Evolutionary conservation across 2,329 filamentous ascomycete species (phyloP).

Genomic region (Rasamsonia emersonii): DNA sequence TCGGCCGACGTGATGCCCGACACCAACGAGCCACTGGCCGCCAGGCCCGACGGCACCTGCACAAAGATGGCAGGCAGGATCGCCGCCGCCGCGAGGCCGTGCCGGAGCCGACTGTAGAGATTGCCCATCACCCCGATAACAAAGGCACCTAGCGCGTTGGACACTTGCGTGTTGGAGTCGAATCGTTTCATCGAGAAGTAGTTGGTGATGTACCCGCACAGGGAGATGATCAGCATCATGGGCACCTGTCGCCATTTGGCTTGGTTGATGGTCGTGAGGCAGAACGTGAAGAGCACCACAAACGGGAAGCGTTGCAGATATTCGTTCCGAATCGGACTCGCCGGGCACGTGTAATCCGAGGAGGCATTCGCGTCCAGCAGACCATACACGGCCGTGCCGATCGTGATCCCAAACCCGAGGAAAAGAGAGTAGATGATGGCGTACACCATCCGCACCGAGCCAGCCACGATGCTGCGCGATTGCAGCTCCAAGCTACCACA

Average conservation of each 20-base stretch:
- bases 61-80: conserved; percentile 85
- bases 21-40: conserved; percentile 50
- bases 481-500: conserved; percentile 59
- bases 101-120: conserved; percentile 62
- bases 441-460: conserved; percentile 68
- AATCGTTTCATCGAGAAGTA: conserved; percentile 65
- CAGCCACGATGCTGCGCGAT: conserved; percentile 60
- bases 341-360: conserved; percentile 39
- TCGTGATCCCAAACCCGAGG: conserved; percentile 64
- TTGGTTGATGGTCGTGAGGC: conserved; percentile 72
- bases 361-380: conserved; percentile 50
- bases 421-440: conserved; percentile 67
- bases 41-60: conserved; percentile 54
- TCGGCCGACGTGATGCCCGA: conserved; percentile 51
- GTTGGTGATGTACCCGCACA: conserved; percentile 69
- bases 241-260: conserved; percentile 74
- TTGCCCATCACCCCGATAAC: conserved; percentile 75
- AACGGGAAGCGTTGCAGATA: conserved; percentile 57
- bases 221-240: conserved; percentile 66
- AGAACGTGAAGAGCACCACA: conserved; percentile 66
- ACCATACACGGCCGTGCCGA: conserved; percentile 57
- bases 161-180: conserved; percentile 62
- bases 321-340: conserved; percentile 43
- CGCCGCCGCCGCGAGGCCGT: conserved; percentile 74
- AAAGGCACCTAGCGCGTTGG: conserved; percentile 70